These are phyloP conservation scores for Geosmithia putterillii DNA, from an alignment of 2,329 filamentous ascomycete species.

Conservation along the genomic window DNA sequence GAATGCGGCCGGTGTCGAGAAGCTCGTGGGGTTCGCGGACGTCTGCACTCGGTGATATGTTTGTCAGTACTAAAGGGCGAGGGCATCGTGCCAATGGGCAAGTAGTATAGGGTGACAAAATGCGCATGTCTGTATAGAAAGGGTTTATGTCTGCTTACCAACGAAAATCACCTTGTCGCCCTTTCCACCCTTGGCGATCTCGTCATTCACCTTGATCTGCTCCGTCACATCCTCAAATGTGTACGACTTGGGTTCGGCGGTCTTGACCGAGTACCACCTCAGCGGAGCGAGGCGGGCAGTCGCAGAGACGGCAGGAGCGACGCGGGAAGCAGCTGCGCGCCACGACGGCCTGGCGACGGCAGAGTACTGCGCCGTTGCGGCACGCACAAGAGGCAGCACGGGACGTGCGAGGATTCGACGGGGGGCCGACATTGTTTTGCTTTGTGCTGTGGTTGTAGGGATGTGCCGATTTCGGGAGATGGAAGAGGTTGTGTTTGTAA, in stretches of 20 bases:
- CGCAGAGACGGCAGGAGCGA: not conserved
- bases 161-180: conserved; percentile 27
- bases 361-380: not conserved
- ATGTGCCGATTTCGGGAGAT: no score
- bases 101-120: not conserved
- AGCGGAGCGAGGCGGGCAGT: no score
- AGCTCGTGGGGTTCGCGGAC: conserved; percentile 64
- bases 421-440: conserved; percentile 1
- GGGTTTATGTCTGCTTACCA: conserved; percentile 19
- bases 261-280: conserved; percentile 15
- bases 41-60: conserved; percentile 27
- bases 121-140: no score
- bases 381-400: not conserved
- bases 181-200: conserved; percentile 10
- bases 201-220: conserved; percentile 11
- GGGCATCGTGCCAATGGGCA: not conserved
- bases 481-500: not conserved
- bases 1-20: conserved; percentile 56
- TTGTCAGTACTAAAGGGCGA: not conserved
- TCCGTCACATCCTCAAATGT: conserved; percentile 35
- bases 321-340: no score
- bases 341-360: not conserved
- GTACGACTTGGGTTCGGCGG: conserved; percentile 26
- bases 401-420: conserved; percentile 1
- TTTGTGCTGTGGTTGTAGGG: not conserved